Evolutionary conservation across 345 rosid genomes (phyloP), one percentile per base, ranked within the genome.

Genomic region (Murraya koenigii): DNA sequence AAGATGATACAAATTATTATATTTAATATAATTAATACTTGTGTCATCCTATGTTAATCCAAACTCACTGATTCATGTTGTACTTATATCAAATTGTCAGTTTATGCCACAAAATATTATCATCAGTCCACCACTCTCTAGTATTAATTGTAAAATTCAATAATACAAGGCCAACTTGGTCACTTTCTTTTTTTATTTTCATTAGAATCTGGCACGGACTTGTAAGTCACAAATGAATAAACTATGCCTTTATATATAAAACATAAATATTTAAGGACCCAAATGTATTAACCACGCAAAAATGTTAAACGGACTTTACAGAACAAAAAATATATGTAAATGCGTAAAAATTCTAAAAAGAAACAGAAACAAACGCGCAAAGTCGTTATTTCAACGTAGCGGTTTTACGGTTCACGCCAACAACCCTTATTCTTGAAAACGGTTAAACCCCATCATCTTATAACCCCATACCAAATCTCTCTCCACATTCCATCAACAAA

Each of bases 321-420:
- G 3, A 13, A 13, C 17, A 44, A 44, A 11, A 2, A 3, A 55
- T n/a, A 25, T 25, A 1, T 13, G 0, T 2, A 33, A 33, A 47
- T 6, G 11, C 49, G 19, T 28, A 8, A 28, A 61, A 9, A 39
- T 28, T 62, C 7, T 35, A 62, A 59, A 39, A 41, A 69, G 70
- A 35, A 72, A 32, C 70, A 60, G 72, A 79, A 77, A 76, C 77
- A 61, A 73, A 84, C 81, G 77, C 78, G 81, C 83, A 73, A 61
- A 76, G 35, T 80, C 78, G 81, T 80, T 80, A 68, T 32, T 60
- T 75, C 82, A 79, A 77, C 77, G 62, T 66, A 66, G 88, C 90
- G 85, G 89, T 86, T 90, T 87, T 84, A 83, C 83, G 79, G 85
- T 79, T 85, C 87, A 89, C 84, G 77, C 84, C 81, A 87, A 83